phyloP scores from a whole-genome alignment of 148 eudicot genomes.

The Nepenthes mirabilis region DNA sequence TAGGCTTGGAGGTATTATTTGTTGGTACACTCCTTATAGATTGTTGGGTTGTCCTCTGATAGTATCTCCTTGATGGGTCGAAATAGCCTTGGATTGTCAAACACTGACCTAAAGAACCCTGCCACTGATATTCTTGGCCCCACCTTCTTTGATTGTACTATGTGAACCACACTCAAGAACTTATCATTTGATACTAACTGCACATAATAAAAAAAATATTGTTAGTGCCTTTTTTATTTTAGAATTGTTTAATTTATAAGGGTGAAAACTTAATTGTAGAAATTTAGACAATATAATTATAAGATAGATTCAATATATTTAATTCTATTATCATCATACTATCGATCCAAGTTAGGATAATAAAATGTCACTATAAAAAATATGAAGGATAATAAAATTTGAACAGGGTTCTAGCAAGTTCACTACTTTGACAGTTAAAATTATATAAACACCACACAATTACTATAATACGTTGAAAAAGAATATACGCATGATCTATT shows the following conservation, averaged over 20 bases:
- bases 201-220: slow-evolving; percentile 1
- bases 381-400: too few relatives aligned
- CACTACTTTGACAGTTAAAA: too few relatives aligned
- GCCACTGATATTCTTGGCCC: slow-evolving; percentile 33
- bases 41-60: slow-evolving; percentile 10
- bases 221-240: background rate
- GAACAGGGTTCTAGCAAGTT: too few relatives aligned
- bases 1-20: slow-evolving; percentile 6
- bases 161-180: slow-evolving; percentile 24
- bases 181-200: slow-evolving; percentile 24
- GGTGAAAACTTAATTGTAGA: background rate
- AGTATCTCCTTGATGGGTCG: slow-evolving; percentile 11
- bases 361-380: too few relatives aligned
- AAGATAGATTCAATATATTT: too few relatives aligned
- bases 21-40: slow-evolving; percentile 15
- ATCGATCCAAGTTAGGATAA: too few relatives aligned
- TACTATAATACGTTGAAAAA: too few relatives aligned
- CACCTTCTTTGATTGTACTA: slow-evolving; percentile 15
- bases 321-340: too few relatives aligned
- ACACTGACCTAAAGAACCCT: slow-evolving; percentile 13
- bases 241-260: background rate
- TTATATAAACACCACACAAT: too few relatives aligned
- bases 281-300: too few relatives aligned
- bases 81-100: slow-evolving; percentile 7
- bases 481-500: too few relatives aligned